A percentile compares a stretch with the other conserved stretches of the same genome.
Conservation (phyloP, 2,329 filamentous ascomycete genomes). For the Cryphonectria parasitica region DNA sequence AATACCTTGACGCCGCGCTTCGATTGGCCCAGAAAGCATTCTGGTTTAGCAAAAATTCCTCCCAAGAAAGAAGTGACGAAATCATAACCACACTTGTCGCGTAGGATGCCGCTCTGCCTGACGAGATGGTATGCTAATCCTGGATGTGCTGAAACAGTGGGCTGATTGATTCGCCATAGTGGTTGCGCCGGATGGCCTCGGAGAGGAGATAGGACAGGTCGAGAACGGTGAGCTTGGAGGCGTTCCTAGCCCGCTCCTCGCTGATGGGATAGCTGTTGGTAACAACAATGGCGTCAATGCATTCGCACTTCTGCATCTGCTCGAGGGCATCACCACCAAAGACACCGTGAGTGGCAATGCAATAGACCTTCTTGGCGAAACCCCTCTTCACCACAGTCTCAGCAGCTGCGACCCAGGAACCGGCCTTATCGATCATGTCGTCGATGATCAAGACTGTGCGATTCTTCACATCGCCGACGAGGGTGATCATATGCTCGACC, state of each 20-base stretch:
- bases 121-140: slow-evolving; percentile 46
- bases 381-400: slow-evolving; percentile 96
- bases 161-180: slow-evolving; percentile 87
- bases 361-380: slow-evolving; percentile 90
- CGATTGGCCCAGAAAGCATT: slow-evolving; percentile 7
- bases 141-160: slow-evolving; percentile 69
- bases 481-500: slow-evolving; percentile 91
- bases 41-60: not conserved
- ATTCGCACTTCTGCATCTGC: slow-evolving; percentile 88
- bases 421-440: slow-evolving; percentile 98
- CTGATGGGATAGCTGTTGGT: slow-evolving; percentile 97
- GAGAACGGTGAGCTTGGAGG: slow-evolving; percentile 84
- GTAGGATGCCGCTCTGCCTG: not conserved
- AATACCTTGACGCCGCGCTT: slow-evolving; percentile 30
- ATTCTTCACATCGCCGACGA: slow-evolving; percentile 92
- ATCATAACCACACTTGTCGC: slow-evolving; percentile 3
- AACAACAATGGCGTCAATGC: slow-evolving; percentile 91
- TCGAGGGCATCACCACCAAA: slow-evolving; percentile 89
- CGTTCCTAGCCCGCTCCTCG: slow-evolving; percentile 69
- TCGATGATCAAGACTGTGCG: slow-evolving; percentile 93
- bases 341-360: slow-evolving; percentile 94
- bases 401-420: slow-evolving; percentile 95
- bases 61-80: not conserved
- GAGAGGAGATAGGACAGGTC: slow-evolving; percentile 86
- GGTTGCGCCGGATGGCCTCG: slow-evolving; percentile 93